Evolutionary conservation across 495 filamentous ascomycete genomes (phyloP).

Genomic region (Barbatosphaeria neglecta): DNA sequence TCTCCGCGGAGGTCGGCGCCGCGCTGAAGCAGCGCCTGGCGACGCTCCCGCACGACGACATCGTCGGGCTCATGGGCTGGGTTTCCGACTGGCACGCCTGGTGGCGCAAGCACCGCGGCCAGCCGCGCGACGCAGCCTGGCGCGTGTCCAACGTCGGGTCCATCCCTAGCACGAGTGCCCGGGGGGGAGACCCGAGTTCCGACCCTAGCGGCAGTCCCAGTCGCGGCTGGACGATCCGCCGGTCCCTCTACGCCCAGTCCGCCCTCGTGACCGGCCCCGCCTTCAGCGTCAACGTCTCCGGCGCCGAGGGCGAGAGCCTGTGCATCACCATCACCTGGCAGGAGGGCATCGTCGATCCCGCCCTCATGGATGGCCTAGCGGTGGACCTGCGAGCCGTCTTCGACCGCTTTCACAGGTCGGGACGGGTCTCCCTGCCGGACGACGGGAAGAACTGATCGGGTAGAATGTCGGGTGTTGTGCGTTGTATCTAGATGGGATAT

Average conservation of each 20-base stretch:
- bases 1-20: slow-evolving; percentile 10
- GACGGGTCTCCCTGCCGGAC: too few relatives aligned
- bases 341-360: slow-evolving; percentile 14
- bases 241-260: slow-evolving; percentile 22
- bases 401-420: not conserved
- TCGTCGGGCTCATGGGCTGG: slow-evolving; percentile 17
- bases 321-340: slow-evolving; percentile 19
- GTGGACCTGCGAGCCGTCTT: slow-evolving; percentile 18
- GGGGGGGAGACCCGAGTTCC: too few relatives aligned
- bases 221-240: slow-evolving; percentile 13
- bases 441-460: too few relatives aligned
- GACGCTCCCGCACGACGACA: slow-evolving; percentile 17
- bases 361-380: slow-evolving; percentile 13
- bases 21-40: slow-evolving; percentile 8
- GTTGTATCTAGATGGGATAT: too few relatives aligned
- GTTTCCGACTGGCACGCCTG: slow-evolving; percentile 17
- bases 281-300: slow-evolving; percentile 15
- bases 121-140: slow-evolving; percentile 14
- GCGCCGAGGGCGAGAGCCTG: slow-evolving; percentile 13
- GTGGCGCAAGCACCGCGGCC: slow-evolving; percentile 13
- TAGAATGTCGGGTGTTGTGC: too few relatives aligned
- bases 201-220: too few relatives aligned
- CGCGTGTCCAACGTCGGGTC: slow-evolving; percentile 23
- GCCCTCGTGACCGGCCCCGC: slow-evolving; percentile 16
- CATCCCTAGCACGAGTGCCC: slow-evolving; percentile 5